Percentiles rank a stretch among this genome's conserved stretches.
Evolutionary conservation across 345 rosid species (phyloP).

Genomic region (Ailanthus altissimus): DNA sequence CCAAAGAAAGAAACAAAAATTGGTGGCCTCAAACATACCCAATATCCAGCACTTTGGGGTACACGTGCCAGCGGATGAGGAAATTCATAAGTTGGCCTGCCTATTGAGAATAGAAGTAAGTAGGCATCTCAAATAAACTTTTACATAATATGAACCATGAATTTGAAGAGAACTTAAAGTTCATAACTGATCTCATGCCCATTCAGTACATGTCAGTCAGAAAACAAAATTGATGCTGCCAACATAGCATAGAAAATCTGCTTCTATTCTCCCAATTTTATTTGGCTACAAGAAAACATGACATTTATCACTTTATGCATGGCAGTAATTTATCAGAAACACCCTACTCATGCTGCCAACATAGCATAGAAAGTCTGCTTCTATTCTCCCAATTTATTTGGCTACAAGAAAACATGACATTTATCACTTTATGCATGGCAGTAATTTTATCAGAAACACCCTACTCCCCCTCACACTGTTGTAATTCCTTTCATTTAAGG

Average conservation of each 20-base stretch:
- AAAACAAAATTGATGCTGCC: background rate
- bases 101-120: slow-evolving; percentile 65
- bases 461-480: background rate
- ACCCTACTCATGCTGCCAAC: background rate
- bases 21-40: slow-evolving; percentile 55
- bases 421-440: background rate
- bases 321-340: background rate
- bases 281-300: background rate
- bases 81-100: slow-evolving; percentile 98
- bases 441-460: background rate
- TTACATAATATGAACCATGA: background rate
- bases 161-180: slow-evolving; percentile 1
- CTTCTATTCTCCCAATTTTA: background rate
- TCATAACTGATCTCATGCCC: background rate
- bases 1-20: background rate
- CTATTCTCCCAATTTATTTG: background rate
- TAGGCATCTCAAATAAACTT: slow-evolving; percentile 26
- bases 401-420: background rate
- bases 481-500: background rate
- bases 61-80: slow-evolving; percentile 99
- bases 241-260: background rate
- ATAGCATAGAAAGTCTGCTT: background rate
- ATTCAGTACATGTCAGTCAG: background rate
- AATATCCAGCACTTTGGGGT: slow-evolving; percentile 89
- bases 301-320: background rate